Conservation (phyloP, 139 green algal species). For the Tetraselmis striata region DNA sequence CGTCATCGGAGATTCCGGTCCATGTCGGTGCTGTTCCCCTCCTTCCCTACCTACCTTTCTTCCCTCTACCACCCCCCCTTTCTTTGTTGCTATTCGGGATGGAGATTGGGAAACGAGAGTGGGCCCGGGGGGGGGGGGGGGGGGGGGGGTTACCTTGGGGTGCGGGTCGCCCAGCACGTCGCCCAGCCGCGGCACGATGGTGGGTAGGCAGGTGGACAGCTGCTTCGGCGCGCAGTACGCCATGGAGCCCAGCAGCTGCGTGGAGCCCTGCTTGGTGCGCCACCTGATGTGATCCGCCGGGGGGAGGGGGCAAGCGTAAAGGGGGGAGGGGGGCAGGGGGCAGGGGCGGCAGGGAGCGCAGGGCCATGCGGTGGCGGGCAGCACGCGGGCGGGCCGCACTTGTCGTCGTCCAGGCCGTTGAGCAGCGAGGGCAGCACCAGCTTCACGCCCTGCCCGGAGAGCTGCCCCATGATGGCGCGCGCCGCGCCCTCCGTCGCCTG, state of each 20-base stretch:
- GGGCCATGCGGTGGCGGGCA: conserved; percentile 26
- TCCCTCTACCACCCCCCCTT: too few relatives aligned
- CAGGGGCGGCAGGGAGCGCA: too few relatives aligned
- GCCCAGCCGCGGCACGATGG: conserved; percentile 81
- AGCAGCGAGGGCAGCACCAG: conserved; percentile 90
- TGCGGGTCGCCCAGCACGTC: conserved; percentile 28
- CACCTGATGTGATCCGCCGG: too few relatives aligned
- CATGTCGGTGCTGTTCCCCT: too few relatives aligned
- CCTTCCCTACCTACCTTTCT: too few relatives aligned
- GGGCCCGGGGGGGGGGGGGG: not conserved
- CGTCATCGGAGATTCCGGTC: too few relatives aligned
- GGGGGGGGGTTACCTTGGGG: conserved; percentile 31
- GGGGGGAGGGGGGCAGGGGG: too few relatives aligned
- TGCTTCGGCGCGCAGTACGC: conserved; percentile 92
- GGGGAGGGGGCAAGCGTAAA: too few relatives aligned
- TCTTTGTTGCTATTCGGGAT: too few relatives aligned
- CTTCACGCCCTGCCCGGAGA: conserved; percentile 87
- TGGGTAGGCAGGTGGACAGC: conserved; percentile 83
- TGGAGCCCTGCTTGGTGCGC: conserved; percentile 93
- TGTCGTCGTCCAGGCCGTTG: conserved; percentile 72
- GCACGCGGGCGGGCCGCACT: too few relatives aligned
- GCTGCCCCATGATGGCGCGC: conserved; percentile 87
- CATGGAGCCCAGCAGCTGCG: conserved; percentile 95
- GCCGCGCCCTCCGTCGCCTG: conserved; percentile 69
- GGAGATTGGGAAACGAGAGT: not conserved